Evolutionary conservation across 1,139 yeast genomes (phyloP).

Genomic region (Debaryomycetaceae sp.): DNA sequence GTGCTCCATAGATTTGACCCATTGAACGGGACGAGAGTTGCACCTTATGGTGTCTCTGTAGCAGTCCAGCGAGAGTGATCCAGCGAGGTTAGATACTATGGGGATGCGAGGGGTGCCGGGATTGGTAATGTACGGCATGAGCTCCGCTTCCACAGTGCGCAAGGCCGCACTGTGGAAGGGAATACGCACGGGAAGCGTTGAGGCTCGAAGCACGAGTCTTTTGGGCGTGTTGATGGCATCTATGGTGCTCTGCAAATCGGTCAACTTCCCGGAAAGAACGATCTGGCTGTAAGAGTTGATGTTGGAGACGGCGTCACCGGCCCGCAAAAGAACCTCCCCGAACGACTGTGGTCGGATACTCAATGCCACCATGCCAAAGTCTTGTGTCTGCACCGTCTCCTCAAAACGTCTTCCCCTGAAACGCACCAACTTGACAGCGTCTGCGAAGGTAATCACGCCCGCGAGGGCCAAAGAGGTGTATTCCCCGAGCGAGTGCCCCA

Average conservation of each 20-base stretch:
- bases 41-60: conserved; percentile 28
- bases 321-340: conserved; percentile 15
- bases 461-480: conserved; percentile 47
- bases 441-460: conserved; percentile 34
- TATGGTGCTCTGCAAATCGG: conserved; percentile 16
- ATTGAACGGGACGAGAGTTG: conserved; percentile 43
- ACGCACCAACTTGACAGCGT: conserved; percentile 48
- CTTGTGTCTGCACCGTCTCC: conserved; percentile 12
- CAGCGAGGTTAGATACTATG: conserved; percentile 35
- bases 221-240: conserved; percentile 13
- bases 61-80: conserved; percentile 16
- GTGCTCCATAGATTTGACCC: conserved; percentile 32
- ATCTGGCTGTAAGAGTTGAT: conserved; percentile 41
- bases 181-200: conserved; percentile 44
- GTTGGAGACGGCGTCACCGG: conserved; percentile 35
- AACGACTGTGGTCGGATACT: conserved; percentile 20
- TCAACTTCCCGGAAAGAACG: conserved; percentile 41
- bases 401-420: conserved; percentile 54
- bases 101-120: conserved; percentile 12
- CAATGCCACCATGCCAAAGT: conserved; percentile 39
- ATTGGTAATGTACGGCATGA: background rate
- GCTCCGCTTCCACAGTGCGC: conserved; percentile 3
- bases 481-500: conserved; percentile 65
- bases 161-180: conserved; percentile 52
- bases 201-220: conserved; percentile 20